These are phyloP conservation scores for Leccinum longicurvipes DNA, from an alignment of 768 basidiomycete species.

Conservation along the genomic window DNA sequence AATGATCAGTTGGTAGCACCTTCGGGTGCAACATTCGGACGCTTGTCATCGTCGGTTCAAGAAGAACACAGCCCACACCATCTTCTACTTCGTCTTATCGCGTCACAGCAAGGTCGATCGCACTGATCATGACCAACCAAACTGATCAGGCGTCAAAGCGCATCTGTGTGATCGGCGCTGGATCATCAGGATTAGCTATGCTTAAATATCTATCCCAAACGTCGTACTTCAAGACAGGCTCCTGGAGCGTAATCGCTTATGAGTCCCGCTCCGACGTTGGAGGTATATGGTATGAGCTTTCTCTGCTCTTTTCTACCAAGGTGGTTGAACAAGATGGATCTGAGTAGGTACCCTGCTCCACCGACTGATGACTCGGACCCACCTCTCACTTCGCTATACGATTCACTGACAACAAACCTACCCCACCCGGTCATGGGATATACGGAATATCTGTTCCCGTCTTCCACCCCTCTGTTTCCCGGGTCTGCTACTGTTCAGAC, in stretches of 20 bases:
- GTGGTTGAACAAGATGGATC: background rate
- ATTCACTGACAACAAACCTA: constrained; percentile 78
- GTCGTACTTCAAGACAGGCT: constrained; percentile 48
- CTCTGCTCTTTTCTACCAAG: background rate
- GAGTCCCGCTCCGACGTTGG: constrained; percentile 67
- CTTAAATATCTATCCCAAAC: constrained; percentile 64
- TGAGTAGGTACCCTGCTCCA: constrained; percentile 52
- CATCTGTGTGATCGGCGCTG: constrained; percentile 75
- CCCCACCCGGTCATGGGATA: constrained; percentile 79
- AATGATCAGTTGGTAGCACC: background rate
- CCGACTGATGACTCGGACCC: constrained; percentile 39
- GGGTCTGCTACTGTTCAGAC: constrained; percentile 52
- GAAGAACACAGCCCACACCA: background rate
- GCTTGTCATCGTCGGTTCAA: background rate
- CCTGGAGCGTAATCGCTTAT: constrained; percentile 63
- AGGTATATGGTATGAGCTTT: constrained; percentile 64
- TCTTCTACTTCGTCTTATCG: background rate
- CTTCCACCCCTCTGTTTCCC: constrained; percentile 70
- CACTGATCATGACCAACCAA: constrained; percentile 4
- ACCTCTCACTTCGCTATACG: constrained; percentile 70
- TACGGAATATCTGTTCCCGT: constrained; percentile 60
- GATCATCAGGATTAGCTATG: constrained; percentile 69
- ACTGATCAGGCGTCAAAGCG: constrained; percentile 25
- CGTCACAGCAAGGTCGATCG: background rate
- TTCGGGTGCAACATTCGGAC: background rate